Base-by-base conservation (phyloP, 1,284 basidiomycete genomes). In the Termitomyces sp. region DNA sequence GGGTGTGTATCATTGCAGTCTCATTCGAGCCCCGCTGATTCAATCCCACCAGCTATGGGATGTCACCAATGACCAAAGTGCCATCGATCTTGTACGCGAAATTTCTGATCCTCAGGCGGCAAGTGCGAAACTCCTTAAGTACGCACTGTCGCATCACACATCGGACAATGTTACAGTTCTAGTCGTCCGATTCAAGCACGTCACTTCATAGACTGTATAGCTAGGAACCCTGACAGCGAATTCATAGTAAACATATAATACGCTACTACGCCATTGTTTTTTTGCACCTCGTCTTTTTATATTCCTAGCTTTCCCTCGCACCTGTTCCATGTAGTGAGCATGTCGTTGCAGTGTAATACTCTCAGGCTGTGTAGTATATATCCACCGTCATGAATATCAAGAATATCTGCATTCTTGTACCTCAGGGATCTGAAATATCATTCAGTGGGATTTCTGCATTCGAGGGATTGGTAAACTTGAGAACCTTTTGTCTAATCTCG, bases 101-200 rank as follows among this genome's bases (percentile, higher is more conserved):
- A 76, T 87, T 19, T 69, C 78, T 34, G 91, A 98, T 66, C 86
- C 96, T 3, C 93, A 96, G 68, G 79, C 82, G 59, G 95, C 96
- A 2, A 90, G 88, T 59, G 74, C 84, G 56, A 77, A 77, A 53
- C 78, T 99, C 17, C 77, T 99, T 53, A 83, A 92, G 56, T 85
- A 97, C 65, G 97, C 97, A 3, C 79, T 98, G 44, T 76, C 80
- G 33, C 87, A 90, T 65, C 93, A 93, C 70, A 94, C 92, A 30
- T 92, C 90, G 28, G 94, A 98, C 69, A 98, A 98, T 70, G 84
- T 92, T 54, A 91, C 89, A n/a, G 83, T 86, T 17, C 62, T 92
- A 36, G 86, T 92, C 48, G 76, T 92, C 21, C 82, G 86, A 52
- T 86, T 92, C 73, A 84, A 84, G 63, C 77, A 81, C 44, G 59